A percentile compares a stretch with the other conserved stretches of the same genome.
Conservation (phyloP, 352 stramenopile genomes). For the Pythium apleroticum region DNA sequence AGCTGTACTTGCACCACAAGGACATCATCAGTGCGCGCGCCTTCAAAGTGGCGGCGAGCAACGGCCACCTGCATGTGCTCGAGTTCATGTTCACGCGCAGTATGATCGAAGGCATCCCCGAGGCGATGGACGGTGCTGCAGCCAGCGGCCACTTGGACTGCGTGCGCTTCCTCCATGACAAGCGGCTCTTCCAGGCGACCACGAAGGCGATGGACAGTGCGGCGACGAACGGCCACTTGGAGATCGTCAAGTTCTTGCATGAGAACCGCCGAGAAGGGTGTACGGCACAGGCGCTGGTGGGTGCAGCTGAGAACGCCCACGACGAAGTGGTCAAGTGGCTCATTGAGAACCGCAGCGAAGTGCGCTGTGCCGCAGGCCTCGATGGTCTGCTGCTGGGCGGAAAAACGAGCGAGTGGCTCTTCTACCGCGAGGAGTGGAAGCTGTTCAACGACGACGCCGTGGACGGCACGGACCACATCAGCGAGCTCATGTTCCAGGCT, state of each 20-base stretch:
- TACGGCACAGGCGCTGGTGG: neutral
- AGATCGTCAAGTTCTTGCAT: neutral
- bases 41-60: neutral
- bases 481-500: neutral
- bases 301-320: neutral
- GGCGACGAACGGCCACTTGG: slow-evolving; percentile 1
- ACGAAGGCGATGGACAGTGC: neutral
- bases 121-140: neutral
- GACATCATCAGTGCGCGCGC: slow-evolving; percentile 4
- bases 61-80: neutral
- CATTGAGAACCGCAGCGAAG: slow-evolving; percentile 1
- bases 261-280: neutral
- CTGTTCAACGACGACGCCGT: neutral
- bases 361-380: neutral
- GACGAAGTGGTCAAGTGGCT: neutral
- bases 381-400: neutral
- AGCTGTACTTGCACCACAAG: slow-evolving; percentile 7
- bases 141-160: neutral
- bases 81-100: neutral
- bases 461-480: slow-evolving; percentile 1
- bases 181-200: neutral
- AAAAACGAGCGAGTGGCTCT: neutral
- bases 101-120: neutral
- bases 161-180: neutral
- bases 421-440: slow-evolving; percentile 6